Evolutionary conservation across 2,329 filamentous ascomycete genomes (phyloP).

Genomic region (Venturia asperata): DNA sequence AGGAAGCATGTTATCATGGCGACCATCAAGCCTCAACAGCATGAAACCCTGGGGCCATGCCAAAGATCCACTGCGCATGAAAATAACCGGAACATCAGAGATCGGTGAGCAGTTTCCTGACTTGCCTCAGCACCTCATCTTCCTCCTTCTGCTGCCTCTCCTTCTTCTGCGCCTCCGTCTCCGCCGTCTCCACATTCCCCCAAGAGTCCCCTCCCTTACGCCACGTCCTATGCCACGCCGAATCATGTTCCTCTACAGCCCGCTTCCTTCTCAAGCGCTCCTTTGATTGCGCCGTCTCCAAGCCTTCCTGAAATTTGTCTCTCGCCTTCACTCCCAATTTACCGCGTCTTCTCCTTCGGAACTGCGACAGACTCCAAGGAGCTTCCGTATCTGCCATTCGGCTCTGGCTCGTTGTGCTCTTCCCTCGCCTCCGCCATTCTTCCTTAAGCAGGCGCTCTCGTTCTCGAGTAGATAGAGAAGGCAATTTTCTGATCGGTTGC

Average conservation of each 20-base stretch:
- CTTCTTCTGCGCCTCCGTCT: not conserved
- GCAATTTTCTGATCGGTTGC: not conserved
- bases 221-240: not conserved
- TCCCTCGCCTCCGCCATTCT: too few species aligned
- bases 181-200: not conserved
- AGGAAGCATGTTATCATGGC: too few species aligned
- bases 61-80: too few species aligned
- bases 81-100: not conserved
- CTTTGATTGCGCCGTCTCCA: not conserved
- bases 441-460: too few species aligned
- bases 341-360: not conserved
- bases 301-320: constrained; percentile 19
- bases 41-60: not conserved
- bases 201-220: not conserved
- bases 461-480: not conserved
- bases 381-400: not conserved
- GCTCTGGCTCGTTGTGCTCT: too few species aligned
- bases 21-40: not conserved
- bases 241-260: not conserved
- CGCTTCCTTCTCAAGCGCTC: too few species aligned
- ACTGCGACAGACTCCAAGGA: not conserved
- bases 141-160: not conserved
- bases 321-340: constrained; percentile 21
- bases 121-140: not conserved
- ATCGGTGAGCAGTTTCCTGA: not conserved